Percentiles rank a stretch among this genome's conserved stretches.
These are phyloP conservation scores for Medicago lupulina DNA, from an alignment of 306 rosid genomes.

Conservation along the genomic window DNA sequence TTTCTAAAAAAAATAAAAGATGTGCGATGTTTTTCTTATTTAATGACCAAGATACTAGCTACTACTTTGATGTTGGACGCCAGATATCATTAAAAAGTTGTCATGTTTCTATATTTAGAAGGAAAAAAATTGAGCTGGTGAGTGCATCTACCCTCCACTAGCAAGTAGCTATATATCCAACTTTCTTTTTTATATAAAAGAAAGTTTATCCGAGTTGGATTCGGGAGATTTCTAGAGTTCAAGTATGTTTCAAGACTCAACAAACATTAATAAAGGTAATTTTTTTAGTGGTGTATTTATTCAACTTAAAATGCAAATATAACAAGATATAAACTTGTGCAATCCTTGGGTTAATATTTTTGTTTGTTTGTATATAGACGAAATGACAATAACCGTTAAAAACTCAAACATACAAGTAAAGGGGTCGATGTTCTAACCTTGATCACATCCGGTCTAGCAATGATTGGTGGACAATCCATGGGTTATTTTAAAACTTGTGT, in stretches of 20 bases:
- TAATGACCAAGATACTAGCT: neutral
- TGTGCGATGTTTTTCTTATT: neutral
- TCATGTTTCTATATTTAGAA: neutral
- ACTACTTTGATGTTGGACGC: neutral
- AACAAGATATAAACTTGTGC: neutral
- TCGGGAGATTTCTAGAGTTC: too few species aligned
- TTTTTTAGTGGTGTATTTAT: neutral
- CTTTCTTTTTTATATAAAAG: too few species aligned
- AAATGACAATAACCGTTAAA: too few species aligned
- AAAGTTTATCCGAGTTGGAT: too few species aligned
- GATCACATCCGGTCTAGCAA: too few species aligned
- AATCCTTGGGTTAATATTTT: neutral
- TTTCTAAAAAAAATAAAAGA: neutral
- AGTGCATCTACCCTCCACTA: constrained; percentile 1
- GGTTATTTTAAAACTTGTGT: neutral
- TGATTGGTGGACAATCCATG: neutral
- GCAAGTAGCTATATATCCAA: neutral
- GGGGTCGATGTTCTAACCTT: too few species aligned
- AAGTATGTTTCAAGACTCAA: too few species aligned
- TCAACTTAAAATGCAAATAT: neutral
- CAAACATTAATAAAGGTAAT: too few species aligned
- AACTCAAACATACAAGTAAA: too few species aligned
- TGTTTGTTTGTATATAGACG: too few species aligned
- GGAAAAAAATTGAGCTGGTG: neutral
- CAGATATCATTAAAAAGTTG: neutral